Evolutionary conservation across 2,329 filamentous ascomycete genomes (phyloP), one percentile per base, ranked within the genome.

Genomic region (Esteya vermicola): DNA sequence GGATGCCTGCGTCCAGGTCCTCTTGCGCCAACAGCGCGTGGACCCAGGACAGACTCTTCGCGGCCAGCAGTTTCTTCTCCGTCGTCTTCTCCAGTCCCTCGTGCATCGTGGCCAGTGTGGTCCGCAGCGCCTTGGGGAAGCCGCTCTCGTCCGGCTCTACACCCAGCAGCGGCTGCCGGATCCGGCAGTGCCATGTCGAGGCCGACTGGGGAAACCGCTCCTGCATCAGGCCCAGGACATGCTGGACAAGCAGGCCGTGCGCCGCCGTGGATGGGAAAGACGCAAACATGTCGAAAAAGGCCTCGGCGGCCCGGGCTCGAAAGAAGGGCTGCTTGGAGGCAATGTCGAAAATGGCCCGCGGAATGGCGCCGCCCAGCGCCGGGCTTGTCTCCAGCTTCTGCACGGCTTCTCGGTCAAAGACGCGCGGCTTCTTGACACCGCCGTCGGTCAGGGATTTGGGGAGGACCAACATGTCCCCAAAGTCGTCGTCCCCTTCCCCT

Each of bases 291-390:
- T 81, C 65, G 58, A 91, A 96, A 60, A 95, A 94, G 19, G 71
- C 63, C 51, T 81, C 77, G 4, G 77, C 85, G 7, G 85, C 68
- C 1, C 65, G 62, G 2, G 76, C 60, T 44, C 72, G 73, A 55
- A 79, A 76, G 48, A 82, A 77, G 39, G 81, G 72, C 51, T 94
- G 79, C 56, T 81, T 85, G 62, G 78, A 77, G 6, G 86, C 80
- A 19, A 85, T 76, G 52, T 94, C 85, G 53, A 94, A 95, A 36
- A 98, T 84, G 30, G 89, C 86, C 41, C 86, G 72, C 2, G 91
- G 88, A 49, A 98, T 94, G 14, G 85, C 91, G n/a, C 91, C 91
- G 44, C 82, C 84, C 47, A 95, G 68, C 9, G 85, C 85, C 4
- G 89, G 86, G 36, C 86, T 89, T 42, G 75, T 76, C 52, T 81